Evolutionary conservation across 768 basidiomycete species (phyloP).

Genomic region (Chalciporus chontae): DNA sequence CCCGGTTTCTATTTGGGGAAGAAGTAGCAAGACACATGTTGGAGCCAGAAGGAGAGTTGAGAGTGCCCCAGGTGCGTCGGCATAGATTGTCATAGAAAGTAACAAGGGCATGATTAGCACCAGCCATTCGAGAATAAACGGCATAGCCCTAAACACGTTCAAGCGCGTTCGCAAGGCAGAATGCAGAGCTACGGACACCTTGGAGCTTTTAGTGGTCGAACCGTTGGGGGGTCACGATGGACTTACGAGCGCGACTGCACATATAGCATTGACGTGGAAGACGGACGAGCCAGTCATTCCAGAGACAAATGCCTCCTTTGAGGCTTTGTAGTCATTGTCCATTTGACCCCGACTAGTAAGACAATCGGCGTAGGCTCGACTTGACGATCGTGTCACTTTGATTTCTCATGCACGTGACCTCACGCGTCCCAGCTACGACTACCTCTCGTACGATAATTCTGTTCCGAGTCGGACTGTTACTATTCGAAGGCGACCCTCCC

Average conservation of each 20-base stretch:
- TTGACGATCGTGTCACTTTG: not conserved
- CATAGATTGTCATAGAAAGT: constrained; percentile 75
- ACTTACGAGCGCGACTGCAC: constrained; percentile 61
- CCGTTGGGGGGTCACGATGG: not conserved
- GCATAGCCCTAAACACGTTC: constrained; percentile 33
- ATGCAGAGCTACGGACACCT: constrained; percentile 75
- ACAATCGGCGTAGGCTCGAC: no score
- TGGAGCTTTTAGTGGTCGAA: constrained; percentile 18
- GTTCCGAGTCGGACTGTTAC: no score
- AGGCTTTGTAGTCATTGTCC: constrained; percentile 55
- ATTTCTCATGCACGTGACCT: constrained; percentile 15
- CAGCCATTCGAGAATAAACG: constrained; percentile 52
- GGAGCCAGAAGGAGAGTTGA: constrained; percentile 47
- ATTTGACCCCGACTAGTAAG: constrained; percentile 9
- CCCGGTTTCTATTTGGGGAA: constrained; percentile 41
- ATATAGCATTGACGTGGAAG: constrained; percentile 63
- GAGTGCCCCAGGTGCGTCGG: constrained; percentile 52
- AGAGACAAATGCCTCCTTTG: constrained; percentile 82
- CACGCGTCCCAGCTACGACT: not conserved
- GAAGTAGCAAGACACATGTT: constrained; percentile 40
- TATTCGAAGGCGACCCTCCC: no score
- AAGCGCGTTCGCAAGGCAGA: constrained; percentile 53
- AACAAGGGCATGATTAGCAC: constrained; percentile 76
- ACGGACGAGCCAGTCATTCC: constrained; percentile 69
- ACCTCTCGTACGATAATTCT: not conserved